Conservation (phyloP, 2,329 filamentous ascomycete genomes). For the Botrytis fragariae region DNA sequence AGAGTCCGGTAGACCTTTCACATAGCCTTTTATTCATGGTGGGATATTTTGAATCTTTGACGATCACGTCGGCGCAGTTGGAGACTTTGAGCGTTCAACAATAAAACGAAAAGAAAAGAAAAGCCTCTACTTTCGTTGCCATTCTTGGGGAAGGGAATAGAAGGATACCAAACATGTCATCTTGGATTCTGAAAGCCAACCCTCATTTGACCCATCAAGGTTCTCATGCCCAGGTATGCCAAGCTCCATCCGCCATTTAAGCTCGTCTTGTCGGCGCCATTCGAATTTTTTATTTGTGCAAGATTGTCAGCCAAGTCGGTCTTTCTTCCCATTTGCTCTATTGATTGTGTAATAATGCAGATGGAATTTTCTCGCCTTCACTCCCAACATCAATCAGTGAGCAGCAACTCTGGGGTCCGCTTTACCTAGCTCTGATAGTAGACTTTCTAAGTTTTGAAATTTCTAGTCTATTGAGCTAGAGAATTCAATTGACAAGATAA, state of each 20-base stretch:
- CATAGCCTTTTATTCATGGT: neutral
- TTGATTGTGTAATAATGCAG: neutral
- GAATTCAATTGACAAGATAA: neutral
- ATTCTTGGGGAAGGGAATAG: neutral
- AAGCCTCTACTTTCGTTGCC: neutral
- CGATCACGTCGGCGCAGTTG: neutral
- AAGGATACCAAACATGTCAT: neutral
- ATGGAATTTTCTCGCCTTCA: neutral
- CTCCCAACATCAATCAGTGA: neutral
- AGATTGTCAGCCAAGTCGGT: neutral
- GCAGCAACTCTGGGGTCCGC: neutral
- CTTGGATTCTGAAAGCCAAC: neutral
- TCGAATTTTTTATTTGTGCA: neutral
- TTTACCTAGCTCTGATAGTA: neutral
- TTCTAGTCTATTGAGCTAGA: neutral
- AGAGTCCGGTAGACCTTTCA: neutral
- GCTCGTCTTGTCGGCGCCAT: neutral
- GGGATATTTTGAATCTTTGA: neutral
- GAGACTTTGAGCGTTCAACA: neutral
- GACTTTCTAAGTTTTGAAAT: neutral
- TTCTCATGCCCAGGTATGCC: constrained; percentile 6
- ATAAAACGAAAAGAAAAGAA: neutral
- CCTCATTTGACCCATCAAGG: neutral
- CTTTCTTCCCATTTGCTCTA: neutral
- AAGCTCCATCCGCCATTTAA: neutral